phyloP scores from a whole-genome alignment of 768 basidiomycete genomes.

The Leccinum ochraceum region DNA sequence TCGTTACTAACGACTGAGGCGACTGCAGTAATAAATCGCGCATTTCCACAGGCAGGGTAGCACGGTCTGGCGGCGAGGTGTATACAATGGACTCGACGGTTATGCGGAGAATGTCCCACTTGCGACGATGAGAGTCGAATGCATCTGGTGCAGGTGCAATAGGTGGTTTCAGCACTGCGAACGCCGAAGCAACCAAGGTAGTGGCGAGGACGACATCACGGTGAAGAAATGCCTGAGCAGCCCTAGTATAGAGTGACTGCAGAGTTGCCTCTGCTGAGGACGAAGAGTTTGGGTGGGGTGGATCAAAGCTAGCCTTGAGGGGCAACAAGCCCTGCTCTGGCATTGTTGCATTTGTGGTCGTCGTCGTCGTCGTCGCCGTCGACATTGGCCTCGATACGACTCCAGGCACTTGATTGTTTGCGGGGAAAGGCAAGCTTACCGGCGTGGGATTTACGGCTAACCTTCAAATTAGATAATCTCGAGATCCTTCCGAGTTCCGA shows the following conservation, averaged over 20 bases:
- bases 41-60: conserved; percentile 49
- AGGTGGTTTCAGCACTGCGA: conserved; percentile 55
- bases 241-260: conserved; percentile 73
- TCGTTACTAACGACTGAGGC: conserved; percentile 55
- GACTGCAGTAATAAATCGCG: conserved; percentile 56
- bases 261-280: conserved; percentile 51
- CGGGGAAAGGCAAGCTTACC: background rate
- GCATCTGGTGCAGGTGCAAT: conserved; percentile 35
- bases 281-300: conserved; percentile 6
- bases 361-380: conserved; percentile 50
- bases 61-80: conserved; percentile 46
- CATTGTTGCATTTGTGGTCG: conserved; percentile 30
- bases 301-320: conserved; percentile 35
- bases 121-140: conserved; percentile 57
- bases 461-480: no score
- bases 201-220: conserved; percentile 69
- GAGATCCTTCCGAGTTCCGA: no score
- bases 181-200: conserved; percentile 67
- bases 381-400: conserved; percentile 39
- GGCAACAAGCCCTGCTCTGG: conserved; percentile 31
- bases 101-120: conserved; percentile 88
- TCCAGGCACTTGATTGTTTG: conserved; percentile 25
- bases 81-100: conserved; percentile 79
- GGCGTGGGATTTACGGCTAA: background rate
- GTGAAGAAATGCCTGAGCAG: conserved; percentile 76